Percentiles rank a stretch among this genome's conserved stretches.
Evolutionary conservation across 176 grass and related monocot species (phyloP).

Genomic region (Echinochloa phyllopogon): DNA sequence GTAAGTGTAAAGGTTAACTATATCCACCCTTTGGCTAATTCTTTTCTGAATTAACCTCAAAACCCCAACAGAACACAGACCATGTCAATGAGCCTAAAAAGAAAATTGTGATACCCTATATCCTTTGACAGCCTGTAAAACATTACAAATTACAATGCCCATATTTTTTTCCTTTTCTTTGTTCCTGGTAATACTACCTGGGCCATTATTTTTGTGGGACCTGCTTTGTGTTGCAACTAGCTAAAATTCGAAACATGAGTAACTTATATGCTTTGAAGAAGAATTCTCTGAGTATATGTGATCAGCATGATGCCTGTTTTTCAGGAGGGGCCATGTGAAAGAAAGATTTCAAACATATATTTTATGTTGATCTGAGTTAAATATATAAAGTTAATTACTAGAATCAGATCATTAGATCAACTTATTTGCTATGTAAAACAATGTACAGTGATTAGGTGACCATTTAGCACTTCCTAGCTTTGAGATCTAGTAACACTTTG

Average conservation of each 20-base stretch:
- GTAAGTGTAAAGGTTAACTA: not conserved
- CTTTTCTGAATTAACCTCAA: not conserved
- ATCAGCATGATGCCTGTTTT: not conserved
- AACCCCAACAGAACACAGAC: not conserved
- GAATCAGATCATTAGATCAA: not conserved
- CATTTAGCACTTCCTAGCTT: not conserved
- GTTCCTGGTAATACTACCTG: too few relatives aligned
- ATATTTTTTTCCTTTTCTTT: too few relatives aligned
- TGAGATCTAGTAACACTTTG: not conserved
- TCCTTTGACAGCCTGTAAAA: not conserved
- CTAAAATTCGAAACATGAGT: not conserved
- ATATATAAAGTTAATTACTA: not conserved
- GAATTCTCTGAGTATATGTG: not conserved
- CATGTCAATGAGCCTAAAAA: not conserved
- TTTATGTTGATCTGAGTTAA: not conserved
- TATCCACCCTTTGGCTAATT: not conserved
- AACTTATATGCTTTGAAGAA: not conserved
- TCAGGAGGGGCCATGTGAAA: not conserved
- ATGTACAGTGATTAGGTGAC: not conserved
- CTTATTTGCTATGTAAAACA: not conserved
- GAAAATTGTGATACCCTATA: not conserved
- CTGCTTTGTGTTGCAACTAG: not conserved
- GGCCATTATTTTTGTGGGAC: not conserved
- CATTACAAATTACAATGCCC: not conserved
- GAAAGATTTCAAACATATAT: not conserved